Conservation (phyloP, 768 basidiomycete species). For the Artomyces pyxidatus region DNA sequence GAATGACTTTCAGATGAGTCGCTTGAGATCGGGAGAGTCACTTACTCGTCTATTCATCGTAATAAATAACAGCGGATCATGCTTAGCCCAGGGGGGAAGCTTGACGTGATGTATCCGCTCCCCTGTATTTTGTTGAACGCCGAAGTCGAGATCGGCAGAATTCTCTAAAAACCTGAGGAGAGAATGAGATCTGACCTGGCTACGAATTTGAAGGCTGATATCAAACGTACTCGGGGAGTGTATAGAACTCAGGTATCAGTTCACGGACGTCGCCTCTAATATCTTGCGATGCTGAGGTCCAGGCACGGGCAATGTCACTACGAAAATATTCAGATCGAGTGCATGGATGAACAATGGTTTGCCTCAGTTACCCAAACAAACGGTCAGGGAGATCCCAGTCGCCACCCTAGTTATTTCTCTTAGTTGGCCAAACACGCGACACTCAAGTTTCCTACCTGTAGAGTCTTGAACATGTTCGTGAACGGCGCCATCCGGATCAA, state of each 20-base stretch:
- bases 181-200: conserved; percentile 1
- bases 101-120: conserved; percentile 84
- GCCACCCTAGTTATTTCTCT: conserved; percentile 57
- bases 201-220: background rate
- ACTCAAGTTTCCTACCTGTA: conserved; percentile 54
- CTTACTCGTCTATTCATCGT: conserved; percentile 63
- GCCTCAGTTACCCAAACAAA: conserved; percentile 53
- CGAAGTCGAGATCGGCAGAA: conserved; percentile 70
- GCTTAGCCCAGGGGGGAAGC: conserved; percentile 83
- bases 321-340: conserved; percentile 5
- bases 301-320: conserved; percentile 75
- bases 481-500: conserved; percentile 85
- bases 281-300: conserved; percentile 78
- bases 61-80: conserved; percentile 79
- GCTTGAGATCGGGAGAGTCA: too few relatives aligned
- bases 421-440: too few relatives aligned
- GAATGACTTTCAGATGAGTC: background rate
- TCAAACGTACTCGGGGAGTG: conserved; percentile 62
- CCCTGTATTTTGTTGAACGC: conserved; percentile 59
- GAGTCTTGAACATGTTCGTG: conserved; percentile 90
- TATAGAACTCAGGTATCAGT: conserved; percentile 85
- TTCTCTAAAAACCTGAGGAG: conserved; percentile 78
- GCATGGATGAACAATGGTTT: background rate
- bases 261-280: conserved; percentile 90
- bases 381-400: conserved; percentile 92